Conservation (phyloP, 1,284 basidiomycete species). For the Apiotrichum sp. region DNA sequence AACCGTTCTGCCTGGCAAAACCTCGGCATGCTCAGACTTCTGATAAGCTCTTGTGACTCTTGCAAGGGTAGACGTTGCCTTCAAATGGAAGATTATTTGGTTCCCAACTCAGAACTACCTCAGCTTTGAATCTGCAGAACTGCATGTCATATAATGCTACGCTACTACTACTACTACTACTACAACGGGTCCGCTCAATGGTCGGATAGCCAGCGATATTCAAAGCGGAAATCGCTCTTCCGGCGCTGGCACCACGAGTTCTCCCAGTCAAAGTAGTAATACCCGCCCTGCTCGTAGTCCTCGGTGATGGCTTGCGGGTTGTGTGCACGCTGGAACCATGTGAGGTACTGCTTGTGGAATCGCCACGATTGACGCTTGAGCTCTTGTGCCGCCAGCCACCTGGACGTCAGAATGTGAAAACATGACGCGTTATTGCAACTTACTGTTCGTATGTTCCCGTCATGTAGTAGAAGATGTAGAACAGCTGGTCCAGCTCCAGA, state of each 20-base stretch:
- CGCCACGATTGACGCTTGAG: constrained; percentile 97
- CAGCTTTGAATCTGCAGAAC: neutral
- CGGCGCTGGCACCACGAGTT: constrained; percentile 96
- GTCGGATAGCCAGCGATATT: constrained; percentile 80
- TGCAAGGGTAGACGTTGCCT: too few relatives aligned
- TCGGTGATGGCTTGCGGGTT: constrained; percentile 99
- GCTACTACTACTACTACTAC: constrained; percentile 1
- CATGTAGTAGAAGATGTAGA: constrained; percentile 98
- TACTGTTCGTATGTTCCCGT: constrained; percentile 96
- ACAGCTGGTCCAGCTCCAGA: constrained; percentile 93
- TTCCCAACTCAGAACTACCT: too few relatives aligned
- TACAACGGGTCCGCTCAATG: constrained; percentile 51
- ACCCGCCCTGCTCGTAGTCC: constrained; percentile 98
- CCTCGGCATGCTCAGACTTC: too few relatives aligned
- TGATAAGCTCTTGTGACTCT: too few relatives aligned
- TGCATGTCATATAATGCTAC: neutral
- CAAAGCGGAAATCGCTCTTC: constrained; percentile 96
- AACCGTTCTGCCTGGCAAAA: too few relatives aligned
- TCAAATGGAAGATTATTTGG: too few relatives aligned
- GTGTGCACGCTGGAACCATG: constrained; percentile 99
- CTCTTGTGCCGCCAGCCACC: constrained; percentile 93
- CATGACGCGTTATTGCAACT: constrained; percentile 30
- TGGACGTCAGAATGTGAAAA: constrained; percentile 34
- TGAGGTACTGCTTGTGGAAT: constrained; percentile 98
- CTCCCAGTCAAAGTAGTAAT: constrained; percentile 96